Percentiles rank a stretch among this genome's conserved stretches.
Conservation (phyloP, 164 flowering plant genomes). For the Annona squamosa region DNA sequence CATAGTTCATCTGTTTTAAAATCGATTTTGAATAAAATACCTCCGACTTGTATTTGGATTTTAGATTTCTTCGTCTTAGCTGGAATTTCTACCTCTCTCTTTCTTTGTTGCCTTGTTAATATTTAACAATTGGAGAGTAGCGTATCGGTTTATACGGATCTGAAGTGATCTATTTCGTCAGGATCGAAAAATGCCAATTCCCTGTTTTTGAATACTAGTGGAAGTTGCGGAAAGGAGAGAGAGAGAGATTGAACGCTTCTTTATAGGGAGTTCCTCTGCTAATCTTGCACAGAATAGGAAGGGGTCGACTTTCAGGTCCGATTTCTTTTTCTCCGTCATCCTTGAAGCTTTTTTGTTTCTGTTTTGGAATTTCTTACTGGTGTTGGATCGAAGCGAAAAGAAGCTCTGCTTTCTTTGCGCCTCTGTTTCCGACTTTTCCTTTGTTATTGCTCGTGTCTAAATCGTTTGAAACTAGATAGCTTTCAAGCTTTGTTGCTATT, state of each 20-base stretch:
- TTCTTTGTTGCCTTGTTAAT: not conserved
- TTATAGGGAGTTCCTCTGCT: not conserved
- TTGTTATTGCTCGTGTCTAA: not conserved
- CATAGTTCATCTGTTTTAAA: too few species aligned
- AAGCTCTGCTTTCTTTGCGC: not conserved
- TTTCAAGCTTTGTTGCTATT: too few species aligned
- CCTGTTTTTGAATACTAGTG: not conserved
- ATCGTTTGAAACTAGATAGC: not conserved
- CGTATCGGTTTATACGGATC: constrained; percentile 2
- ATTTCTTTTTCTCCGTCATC: not conserved
- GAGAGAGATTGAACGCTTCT: not conserved
- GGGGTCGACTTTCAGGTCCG: not conserved
- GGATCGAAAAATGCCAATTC: not conserved
- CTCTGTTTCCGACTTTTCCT: not conserved
- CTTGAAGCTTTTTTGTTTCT: not conserved
- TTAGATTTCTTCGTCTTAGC: not conserved
- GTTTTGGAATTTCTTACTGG: not conserved
- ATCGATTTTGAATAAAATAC: not conserved
- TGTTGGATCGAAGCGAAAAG: not conserved
- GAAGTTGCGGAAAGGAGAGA: not conserved
- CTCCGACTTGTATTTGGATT: not conserved
- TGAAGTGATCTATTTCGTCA: not conserved
- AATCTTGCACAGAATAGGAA: not conserved
- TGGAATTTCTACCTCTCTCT: not conserved
- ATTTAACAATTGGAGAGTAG: not conserved